phyloP scores from a whole-genome alignment of 371 early-diverging fungal species.

The Basidiobolus meristosporus region DNA sequence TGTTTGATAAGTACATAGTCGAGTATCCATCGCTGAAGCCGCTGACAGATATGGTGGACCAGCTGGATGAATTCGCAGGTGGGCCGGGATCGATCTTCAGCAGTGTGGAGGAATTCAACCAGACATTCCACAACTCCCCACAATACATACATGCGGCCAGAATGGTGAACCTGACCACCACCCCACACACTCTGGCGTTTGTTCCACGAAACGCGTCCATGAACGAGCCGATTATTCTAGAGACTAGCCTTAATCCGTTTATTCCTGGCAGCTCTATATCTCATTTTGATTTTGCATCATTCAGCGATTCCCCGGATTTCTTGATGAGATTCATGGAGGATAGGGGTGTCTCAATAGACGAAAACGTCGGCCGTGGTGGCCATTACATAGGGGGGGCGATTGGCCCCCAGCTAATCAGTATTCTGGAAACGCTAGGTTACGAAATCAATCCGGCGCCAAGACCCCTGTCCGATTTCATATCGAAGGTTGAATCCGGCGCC shows the following conservation, averaged over 20 bases:
- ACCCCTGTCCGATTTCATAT: not conserved
- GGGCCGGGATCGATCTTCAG: conserved; percentile 1
- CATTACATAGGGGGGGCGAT: conserved; percentile 12
- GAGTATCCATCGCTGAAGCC: not conserved
- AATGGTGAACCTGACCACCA: conserved; percentile 6
- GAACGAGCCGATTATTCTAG: conserved; percentile 5
- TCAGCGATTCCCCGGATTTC: conserved; percentile 19
- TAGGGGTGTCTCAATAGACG: conserved; percentile 8
- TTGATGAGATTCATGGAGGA: conserved; percentile 24
- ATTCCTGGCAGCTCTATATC: conserved; percentile 22
- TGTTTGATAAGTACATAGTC: conserved; percentile 4
- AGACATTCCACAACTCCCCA: conserved; percentile 1
- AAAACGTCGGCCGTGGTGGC: conserved; percentile 3
- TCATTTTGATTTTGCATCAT: conserved; percentile 20
- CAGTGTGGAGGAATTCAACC: not conserved
- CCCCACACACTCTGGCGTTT: conserved; percentile 3
- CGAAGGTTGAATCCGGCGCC: no score
- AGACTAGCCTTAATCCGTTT: conserved; percentile 11
- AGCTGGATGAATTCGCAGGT: conserved; percentile 2
- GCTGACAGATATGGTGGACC: not conserved
- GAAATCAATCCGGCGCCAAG: not conserved
- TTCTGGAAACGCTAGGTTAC: conserved; percentile 20
- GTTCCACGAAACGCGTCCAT: not conserved
- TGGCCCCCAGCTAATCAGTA: conserved; percentile 13
- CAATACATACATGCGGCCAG: conserved; percentile 3